These are phyloP conservation scores for Exophiala sideris DNA, from an alignment of 2,329 filamentous ascomycete species.

Conservation along the genomic window DNA sequence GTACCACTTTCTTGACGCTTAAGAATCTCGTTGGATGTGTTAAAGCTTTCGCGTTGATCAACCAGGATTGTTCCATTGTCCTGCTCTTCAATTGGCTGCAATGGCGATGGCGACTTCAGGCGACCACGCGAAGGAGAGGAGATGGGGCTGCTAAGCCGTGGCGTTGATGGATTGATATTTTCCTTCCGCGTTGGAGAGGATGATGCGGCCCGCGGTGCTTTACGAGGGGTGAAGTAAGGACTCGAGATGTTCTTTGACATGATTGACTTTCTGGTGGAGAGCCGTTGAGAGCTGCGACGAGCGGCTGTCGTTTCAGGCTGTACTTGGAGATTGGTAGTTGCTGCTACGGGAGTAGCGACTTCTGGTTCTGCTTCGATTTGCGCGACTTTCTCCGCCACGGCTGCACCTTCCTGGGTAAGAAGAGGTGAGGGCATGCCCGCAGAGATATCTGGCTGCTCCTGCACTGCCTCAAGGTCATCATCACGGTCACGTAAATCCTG, in stretches of 20 bases:
- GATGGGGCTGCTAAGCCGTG: not conserved
- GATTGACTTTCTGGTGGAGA: slow-evolving; percentile 15
- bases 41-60: no score
- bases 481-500: not conserved
- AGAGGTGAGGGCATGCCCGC: not conserved
- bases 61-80: not conserved
- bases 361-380: not conserved
- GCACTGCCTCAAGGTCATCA: not conserved
- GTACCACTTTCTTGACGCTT: slow-evolving; percentile 29
- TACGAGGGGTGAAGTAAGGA: slow-evolving; percentile 24
- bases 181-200: slow-evolving; percentile 11
- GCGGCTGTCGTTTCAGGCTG: not conserved
- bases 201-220: not conserved
- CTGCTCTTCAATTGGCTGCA: not conserved
- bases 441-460: not conserved
- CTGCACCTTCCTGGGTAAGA: slow-evolving; percentile 1
- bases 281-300: slow-evolving; percentile 20
- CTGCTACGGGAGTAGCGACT: not conserved
- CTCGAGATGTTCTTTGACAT: slow-evolving; percentile 22
- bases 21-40: not conserved
- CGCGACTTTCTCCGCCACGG: not conserved
- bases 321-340: not conserved
- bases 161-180: not conserved
- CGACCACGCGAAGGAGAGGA: slow-evolving; percentile 1
- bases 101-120: not conserved